Conservation (phyloP, 164 flowering plant species). For the Nymphaea thermarum region DNA sequence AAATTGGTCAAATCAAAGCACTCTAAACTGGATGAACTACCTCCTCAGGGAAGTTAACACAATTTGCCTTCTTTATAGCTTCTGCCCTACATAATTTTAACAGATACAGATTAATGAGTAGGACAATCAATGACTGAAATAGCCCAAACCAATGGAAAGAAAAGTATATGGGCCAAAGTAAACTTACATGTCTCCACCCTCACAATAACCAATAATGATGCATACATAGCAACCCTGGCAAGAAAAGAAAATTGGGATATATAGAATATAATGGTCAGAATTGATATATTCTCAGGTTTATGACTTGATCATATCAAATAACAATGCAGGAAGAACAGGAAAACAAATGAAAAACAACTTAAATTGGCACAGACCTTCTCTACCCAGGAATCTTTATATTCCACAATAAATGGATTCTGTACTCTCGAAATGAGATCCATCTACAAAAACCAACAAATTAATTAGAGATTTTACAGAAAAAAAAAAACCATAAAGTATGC, state of each 20-base stretch:
- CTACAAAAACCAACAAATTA: conserved; percentile 24
- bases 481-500: neutral
- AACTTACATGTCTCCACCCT: conserved; percentile 95
- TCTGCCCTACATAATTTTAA: conserved; percentile 50
- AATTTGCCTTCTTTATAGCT: conserved; percentile 72
- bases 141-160: neutral
- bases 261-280: no score
- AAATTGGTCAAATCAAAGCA: no score
- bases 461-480: neutral
- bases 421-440: conserved; percentile 93
- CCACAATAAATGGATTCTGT: conserved; percentile 84
- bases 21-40: conserved; percentile 15
- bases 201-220: conserved; percentile 89
- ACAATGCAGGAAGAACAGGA: neutral
- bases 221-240: conserved; percentile 94
- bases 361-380: conserved; percentile 53
- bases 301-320: no score
- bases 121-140: no score
- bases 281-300: neutral
- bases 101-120: neutral
- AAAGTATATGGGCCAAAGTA: neutral
- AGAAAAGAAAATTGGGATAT: conserved; percentile 1
- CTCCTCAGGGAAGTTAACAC: conserved; percentile 76
- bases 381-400: conserved; percentile 99
- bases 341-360: neutral